Base-by-base conservation (phyloP, 371 early-diverging fungal species). In the Sporodiniella umbellata region DNA sequence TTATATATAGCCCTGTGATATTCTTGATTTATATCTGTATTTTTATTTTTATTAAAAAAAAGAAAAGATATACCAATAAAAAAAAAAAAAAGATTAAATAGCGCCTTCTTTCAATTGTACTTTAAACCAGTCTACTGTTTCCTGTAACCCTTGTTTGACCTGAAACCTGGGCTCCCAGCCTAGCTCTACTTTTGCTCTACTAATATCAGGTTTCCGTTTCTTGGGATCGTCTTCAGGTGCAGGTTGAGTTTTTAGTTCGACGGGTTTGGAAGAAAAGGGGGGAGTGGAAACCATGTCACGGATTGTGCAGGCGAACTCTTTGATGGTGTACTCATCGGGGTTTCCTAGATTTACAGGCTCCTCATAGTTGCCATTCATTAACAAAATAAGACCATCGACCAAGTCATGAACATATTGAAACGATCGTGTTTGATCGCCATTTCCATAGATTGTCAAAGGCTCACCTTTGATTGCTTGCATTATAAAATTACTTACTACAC, bases 401-500 rank as follows among this genome's bases (percentile, higher is more conserved):
- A 93, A 72, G 64, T 93, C 94, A 62, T 91, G 92, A 8, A 93
- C 78, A 52, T 91, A 93, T 60, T 92, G 92, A 74, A 93, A 93
- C 35, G 89, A 90, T 19, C 94, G 75, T 4, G 94, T 93, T 62
- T 93, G 91, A 30, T 64, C 62, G 11, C 94, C 94, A 48, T 85
- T 86, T 10, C 92, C 94, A 66, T 92, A 93, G 6, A 93, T 62
- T 10, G 94, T 93, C 26, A 92, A 52, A 21, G 85, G 78, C 53
- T 91, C 81, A 3, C 88, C 88, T 28, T 81, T 78, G 23, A 93
- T 66, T 0, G 92, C 90, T 65, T 92, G 92, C 70, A 89, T 87
- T 56, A 93, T 88, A 60, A 93, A 93, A 63, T 93, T 93, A 66
- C 85, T 85, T n/a, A 93, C 91, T 7, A 93, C 94, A 8, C 94